These are phyloP conservation scores for Backusella mclennaniae DNA, from an alignment of 192 early-diverging fungal genomes.

Conservation along the genomic window DNA sequence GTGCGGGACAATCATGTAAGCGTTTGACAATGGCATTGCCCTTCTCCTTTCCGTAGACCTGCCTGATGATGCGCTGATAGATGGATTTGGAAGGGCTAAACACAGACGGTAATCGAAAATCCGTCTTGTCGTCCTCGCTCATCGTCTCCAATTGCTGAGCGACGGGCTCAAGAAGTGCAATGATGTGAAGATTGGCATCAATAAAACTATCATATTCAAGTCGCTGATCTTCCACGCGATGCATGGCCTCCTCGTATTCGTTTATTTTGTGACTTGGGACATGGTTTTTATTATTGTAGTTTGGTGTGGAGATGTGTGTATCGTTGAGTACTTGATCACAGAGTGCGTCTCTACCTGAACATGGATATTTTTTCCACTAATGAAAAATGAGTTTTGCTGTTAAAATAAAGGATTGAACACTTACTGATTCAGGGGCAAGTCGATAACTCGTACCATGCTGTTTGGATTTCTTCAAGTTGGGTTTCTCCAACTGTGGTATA, in stretches of 20 bases:
- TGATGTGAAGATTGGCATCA: constrained; percentile 87
- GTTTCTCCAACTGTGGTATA: constrained; percentile 60
- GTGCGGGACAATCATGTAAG: constrained; percentile 84
- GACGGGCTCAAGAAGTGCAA: constrained; percentile 88
- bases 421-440: constrained; percentile 64
- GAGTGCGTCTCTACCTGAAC: constrained; percentile 88
- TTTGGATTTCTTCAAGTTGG: constrained; percentile 50
- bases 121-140: constrained; percentile 70
- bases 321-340: constrained; percentile 94
- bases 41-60: constrained; percentile 86
- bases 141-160: constrained; percentile 75
- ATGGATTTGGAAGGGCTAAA: constrained; percentile 84
- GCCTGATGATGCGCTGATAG: constrained; percentile 87
- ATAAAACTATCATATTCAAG: constrained; percentile 97
- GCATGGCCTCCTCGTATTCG: constrained; percentile 84
- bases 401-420: constrained; percentile 4
- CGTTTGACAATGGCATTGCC: constrained; percentile 86
- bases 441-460: constrained; percentile 68
- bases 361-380: constrained; percentile 53
- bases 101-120: constrained; percentile 71
- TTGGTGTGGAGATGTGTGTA: constrained; percentile 90
- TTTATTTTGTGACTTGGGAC: constrained; percentile 84
- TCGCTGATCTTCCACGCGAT: constrained; percentile 92
- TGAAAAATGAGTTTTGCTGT: background rate
- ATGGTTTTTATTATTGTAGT: constrained; percentile 82